Conservation (phyloP, 163 green algal genomes). For the Trebouxia gelatinosa region DNA sequence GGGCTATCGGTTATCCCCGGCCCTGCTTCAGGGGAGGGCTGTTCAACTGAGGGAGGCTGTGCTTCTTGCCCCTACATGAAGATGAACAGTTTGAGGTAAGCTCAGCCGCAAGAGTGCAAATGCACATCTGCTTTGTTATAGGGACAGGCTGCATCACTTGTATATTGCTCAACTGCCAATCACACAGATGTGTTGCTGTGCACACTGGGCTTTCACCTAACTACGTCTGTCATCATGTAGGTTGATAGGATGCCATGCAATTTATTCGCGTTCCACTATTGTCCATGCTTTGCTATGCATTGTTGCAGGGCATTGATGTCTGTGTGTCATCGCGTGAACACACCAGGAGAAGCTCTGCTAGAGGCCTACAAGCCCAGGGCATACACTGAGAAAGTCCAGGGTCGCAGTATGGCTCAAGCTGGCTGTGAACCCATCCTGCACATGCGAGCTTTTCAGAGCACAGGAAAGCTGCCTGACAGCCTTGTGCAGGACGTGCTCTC, state of each 20-base stretch:
- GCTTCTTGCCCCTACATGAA: slow-evolving; percentile 99
- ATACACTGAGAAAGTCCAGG: slow-evolving; percentile 72
- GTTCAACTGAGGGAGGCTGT: slow-evolving; percentile 91
- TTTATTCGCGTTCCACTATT: neutral
- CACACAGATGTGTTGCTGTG: too few relatives aligned
- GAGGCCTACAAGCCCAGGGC: slow-evolving; percentile 64
- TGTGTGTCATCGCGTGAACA: slow-evolving; percentile 69
- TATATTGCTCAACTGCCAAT: neutral
- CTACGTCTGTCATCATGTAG: neutral
- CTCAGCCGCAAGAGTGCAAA: too few relatives aligned
- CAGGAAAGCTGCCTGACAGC: slow-evolving; percentile 60
- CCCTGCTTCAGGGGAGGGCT: slow-evolving; percentile 91
- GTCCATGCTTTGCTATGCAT: neutral
- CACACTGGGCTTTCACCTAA: too few relatives aligned
- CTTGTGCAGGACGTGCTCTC: slow-evolving; percentile 78
- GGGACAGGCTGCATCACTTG: too few relatives aligned
- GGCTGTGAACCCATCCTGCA: slow-evolving; percentile 95
- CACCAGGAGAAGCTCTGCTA: slow-evolving; percentile 65
- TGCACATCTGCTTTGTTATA: too few relatives aligned
- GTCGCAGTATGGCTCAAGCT: slow-evolving; percentile 72
- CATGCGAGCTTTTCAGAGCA: slow-evolving; percentile 92
- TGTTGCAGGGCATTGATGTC: slow-evolving; percentile 59
- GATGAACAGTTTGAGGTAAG: slow-evolving; percentile 84
- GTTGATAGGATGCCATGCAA: neutral
- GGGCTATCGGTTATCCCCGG: slow-evolving; percentile 86